Evolutionary conservation across 192 early-diverging fungal species (phyloP).

Genomic region (Pilaira anomala): DNA sequence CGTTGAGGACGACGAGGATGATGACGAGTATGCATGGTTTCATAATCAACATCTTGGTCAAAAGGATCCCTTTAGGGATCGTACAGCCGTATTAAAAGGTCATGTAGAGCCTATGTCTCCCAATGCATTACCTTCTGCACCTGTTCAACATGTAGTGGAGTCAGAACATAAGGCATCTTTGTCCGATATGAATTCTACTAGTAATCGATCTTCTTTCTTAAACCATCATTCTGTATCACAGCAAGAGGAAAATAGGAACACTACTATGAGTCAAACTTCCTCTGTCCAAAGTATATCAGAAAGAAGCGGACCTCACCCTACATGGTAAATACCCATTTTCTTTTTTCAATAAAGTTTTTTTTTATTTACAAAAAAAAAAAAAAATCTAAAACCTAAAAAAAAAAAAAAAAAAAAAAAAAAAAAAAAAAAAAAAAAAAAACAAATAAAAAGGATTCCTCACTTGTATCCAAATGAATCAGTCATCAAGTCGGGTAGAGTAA

Average conservation of each 20-base stretch:
- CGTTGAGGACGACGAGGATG: conserved; percentile 16
- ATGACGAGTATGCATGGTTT: conserved; percentile 13
- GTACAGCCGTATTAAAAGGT: not conserved
- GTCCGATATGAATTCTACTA: no score
- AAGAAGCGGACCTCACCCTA: not conserved
- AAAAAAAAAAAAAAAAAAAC: not conserved
- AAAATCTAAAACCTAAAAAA: not conserved
- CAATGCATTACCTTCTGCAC: no score
- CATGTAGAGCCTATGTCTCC: no score
- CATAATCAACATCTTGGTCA: not conserved
- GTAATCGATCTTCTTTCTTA: not conserved
- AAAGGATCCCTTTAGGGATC: conserved; percentile 6
- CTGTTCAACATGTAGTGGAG: no score
- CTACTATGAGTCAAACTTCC: not conserved
- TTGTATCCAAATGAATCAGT: conserved; percentile 53
- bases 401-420: conserved; percentile 11
- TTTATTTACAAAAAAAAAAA: not conserved
- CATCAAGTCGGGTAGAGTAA: conserved; percentile 53
- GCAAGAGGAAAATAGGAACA: not conserved
- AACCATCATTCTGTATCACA: not conserved
- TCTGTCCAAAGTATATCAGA: not conserved
- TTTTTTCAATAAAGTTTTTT: not conserved
- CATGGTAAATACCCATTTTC: not conserved
- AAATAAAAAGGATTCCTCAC: conserved; percentile 27
- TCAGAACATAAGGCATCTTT: no score